A percentile compares a stretch with the other conserved stretches of the same genome.
Evolutionary conservation across 768 basidiomycete species (phyloP).

Genomic region (Lactarius hengduanensis): DNA sequence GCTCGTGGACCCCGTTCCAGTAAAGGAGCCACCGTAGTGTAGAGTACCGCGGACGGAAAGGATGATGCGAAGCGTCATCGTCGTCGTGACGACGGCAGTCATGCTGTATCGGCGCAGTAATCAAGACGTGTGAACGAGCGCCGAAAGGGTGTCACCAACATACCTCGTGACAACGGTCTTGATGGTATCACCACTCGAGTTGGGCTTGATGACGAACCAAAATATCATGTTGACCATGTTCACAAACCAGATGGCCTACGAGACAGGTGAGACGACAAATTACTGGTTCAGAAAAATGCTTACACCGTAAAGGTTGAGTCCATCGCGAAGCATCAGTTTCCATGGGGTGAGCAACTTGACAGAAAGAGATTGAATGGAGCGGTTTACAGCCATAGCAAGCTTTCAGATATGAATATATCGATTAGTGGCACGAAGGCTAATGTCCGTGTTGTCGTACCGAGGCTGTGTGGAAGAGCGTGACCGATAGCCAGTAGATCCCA

Average conservation of each 20-base stretch:
- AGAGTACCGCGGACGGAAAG: constrained; percentile 79
- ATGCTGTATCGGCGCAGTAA: constrained; percentile 48
- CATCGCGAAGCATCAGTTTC: constrained; percentile 90
- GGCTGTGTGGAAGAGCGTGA: constrained; percentile 67
- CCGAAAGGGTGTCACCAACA: constrained; percentile 3
- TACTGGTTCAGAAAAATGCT: constrained; percentile 31
- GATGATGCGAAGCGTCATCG: constrained; percentile 86
- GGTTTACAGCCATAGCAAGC: constrained; percentile 59
- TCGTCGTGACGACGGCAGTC: constrained; percentile 83
- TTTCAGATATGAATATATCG: constrained; percentile 30
- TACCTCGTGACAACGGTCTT: constrained; percentile 76
- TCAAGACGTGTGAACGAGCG: neutral
- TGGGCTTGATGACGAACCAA: constrained; percentile 81
- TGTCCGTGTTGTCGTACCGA: constrained; percentile 46
- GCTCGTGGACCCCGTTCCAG: constrained; percentile 39
- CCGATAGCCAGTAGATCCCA: constrained; percentile 80
- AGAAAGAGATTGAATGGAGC: constrained; percentile 57
- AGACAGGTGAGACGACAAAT: constrained; percentile 12
- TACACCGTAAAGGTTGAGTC: constrained; percentile 80
- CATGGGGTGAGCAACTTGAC: constrained; percentile 61
- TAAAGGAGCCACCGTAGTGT: constrained; percentile 67
- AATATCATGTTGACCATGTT: constrained; percentile 84
- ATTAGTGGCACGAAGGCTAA: neutral
- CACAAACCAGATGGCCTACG: constrained; percentile 67
- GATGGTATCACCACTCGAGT: constrained; percentile 60